Base-by-base conservation (phyloP, 2,329 filamentous ascomycete species). In the Rhynchosporium graminicola region DNA sequence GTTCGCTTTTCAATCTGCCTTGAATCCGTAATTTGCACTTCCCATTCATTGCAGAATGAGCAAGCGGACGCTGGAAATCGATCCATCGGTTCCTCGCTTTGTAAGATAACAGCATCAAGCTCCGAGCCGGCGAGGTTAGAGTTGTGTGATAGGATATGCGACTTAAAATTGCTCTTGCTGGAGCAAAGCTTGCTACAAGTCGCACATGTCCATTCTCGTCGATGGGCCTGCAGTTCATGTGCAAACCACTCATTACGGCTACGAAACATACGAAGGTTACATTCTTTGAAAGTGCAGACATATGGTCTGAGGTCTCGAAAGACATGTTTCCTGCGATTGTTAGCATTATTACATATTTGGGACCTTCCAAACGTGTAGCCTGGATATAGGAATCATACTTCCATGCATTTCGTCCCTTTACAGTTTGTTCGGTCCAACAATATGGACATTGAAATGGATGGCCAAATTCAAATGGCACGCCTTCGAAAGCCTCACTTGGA, bases 241-340 rank as follows among this genome's bases (percentile, higher is more conserved):
- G 69, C 50, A 20, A 74, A 76, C 73, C 74, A 76, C 28, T 72
- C 66, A 38, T 71, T 66, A 1, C 70, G 65, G 54, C 68, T 71
- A 3, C 61, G 63, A 55, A 76, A 76, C 59, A 74, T 66, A 29
- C 61, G 64, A 29, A 70, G 42, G 1, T 71, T 64, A 42, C 75
- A 76, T 38, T 69, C 68, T 45, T 72, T 64, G 47, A 73, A 72
- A 10, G 75, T 76, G 65, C 75, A 76, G 0, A 76, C 69, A 50
- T 76, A 76, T 20, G 74, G 69, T 63, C 70, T 73, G 2, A 76
- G 65, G 54, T 76, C 74, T 12, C 65, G 64, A n/a, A 74, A 72
- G 3, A 75, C 71, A 62, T 77, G 74, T 42, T 67, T 69, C 20
- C 69, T 69, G 12, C 31, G 62, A 15, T 9, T 15, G 47, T 67